These are phyloP conservation scores for Tephrocybe sp. DNA, from an alignment of 768 basidiomycete species.

Conservation along the genomic window DNA sequence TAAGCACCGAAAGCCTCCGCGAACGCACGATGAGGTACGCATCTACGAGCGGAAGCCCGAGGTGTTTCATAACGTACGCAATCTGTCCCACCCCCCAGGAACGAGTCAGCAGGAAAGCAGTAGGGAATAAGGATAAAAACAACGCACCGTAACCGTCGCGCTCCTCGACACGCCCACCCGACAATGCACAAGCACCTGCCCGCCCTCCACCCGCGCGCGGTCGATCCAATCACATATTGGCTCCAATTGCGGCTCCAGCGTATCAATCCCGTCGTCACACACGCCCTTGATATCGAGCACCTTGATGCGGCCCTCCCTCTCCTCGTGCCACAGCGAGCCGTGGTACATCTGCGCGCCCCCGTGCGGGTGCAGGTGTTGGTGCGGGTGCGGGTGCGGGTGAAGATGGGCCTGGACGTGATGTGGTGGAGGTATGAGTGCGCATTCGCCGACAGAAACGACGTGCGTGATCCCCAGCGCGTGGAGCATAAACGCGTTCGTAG, in stretches of 20 bases:
- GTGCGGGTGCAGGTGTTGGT: constrained; percentile 26
- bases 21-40: constrained; percentile 93
- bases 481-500: constrained; percentile 92
- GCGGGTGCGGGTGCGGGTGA: constrained; percentile 16
- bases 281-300: constrained; percentile 91
- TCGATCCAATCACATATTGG: constrained; percentile 95
- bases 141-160: constrained; percentile 84
- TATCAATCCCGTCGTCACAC: constrained; percentile 96
- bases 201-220: constrained; percentile 74
- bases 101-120: neutral
- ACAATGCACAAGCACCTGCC: constrained; percentile 93
- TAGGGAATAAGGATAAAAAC: neutral
- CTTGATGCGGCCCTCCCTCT: constrained; percentile 84
- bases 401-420: constrained; percentile 31
- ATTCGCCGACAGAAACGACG: constrained; percentile 96
- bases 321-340: constrained; percentile 84
- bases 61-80: constrained; percentile 96
- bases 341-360: constrained; percentile 47
- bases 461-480: constrained; percentile 95
- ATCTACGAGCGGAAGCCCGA: constrained; percentile 80
- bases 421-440: constrained; percentile 80
- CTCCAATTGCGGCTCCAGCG: constrained; percentile 83
- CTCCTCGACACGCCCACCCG: constrained; percentile 98
- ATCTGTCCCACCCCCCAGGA: constrained; percentile 54
- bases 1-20: constrained; percentile 83